Evolutionary conservation across 345 rosid genomes (phyloP).

Genomic region (Syzygium grande): DNA sequence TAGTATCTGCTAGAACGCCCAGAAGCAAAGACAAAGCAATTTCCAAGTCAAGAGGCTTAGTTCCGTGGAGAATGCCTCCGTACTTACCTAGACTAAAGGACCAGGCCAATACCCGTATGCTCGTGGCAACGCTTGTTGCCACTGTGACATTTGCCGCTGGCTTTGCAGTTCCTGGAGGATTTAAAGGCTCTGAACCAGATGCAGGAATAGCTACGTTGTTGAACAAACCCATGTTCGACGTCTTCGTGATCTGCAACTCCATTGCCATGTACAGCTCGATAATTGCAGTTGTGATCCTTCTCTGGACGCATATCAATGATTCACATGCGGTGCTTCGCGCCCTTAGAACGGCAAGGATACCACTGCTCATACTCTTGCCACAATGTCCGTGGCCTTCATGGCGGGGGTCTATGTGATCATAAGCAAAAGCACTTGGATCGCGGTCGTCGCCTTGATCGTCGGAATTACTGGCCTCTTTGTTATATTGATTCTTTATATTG

Average conservation of each 20-base stretch:
- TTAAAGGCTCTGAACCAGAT: neutral
- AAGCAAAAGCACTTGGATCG: neutral
- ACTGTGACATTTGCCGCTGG: neutral
- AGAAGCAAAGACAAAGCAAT: neutral
- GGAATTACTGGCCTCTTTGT: neutral
- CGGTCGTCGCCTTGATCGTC: neutral
- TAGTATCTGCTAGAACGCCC: neutral
- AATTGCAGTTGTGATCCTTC: neutral
- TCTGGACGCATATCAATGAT: neutral
- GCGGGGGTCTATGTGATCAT: neutral
- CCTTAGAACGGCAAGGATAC: neutral
- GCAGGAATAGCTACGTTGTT: neutral
- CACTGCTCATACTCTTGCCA: neutral
- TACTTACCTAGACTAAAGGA: neutral
- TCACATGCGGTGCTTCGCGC: neutral
- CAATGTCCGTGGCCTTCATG: neutral
- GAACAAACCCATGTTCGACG: neutral
- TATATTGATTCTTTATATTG: neutral
- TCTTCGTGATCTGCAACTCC: neutral
- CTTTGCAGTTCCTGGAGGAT: neutral
- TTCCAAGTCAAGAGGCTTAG: neutral
- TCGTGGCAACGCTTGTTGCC: neutral
- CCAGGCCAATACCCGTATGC: neutral
- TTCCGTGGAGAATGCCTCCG: neutral
- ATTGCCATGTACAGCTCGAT: neutral